Conservation (phyloP, 768 basidiomycete species). For the Macrolepiota dolichaula region DNA sequence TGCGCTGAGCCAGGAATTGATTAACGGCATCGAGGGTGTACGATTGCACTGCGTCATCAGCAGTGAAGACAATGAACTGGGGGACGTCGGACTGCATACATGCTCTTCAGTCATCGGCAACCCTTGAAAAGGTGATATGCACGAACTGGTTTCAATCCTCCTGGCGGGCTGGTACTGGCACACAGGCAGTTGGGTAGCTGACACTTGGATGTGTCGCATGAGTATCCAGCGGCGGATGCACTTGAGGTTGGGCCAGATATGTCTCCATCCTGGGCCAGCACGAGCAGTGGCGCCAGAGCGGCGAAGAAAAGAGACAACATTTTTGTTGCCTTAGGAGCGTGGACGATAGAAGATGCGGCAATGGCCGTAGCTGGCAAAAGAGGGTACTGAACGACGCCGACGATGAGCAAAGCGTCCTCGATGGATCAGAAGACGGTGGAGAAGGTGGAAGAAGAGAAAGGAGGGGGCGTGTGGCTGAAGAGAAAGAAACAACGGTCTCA, state of each 20-base stretch:
- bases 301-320: constrained; percentile 24
- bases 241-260: constrained; percentile 54
- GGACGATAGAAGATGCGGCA: background rate
- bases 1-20: constrained; percentile 69
- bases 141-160: constrained; percentile 63
- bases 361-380: background rate
- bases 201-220: constrained; percentile 63
- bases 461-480: constrained; percentile 1
- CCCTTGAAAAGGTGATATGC: background rate
- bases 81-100: constrained; percentile 38
- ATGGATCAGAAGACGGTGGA: background rate
- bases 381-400: background rate
- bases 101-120: background rate
- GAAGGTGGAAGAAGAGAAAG: background rate
- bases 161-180: constrained; percentile 70
- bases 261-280: constrained; percentile 47
- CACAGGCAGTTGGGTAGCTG: constrained; percentile 70
- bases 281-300: constrained; percentile 30
- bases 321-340: constrained; percentile 1
- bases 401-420: background rate
- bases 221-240: constrained; percentile 58
- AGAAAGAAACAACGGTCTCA: background rate
- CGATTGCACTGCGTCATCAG: constrained; percentile 73
- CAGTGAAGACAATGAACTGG: constrained; percentile 70
- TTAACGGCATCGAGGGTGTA: constrained; percentile 75